Evolutionary conservation across 2,329 filamentous ascomycete species (phyloP), one percentile per base, ranked within the genome.

Genomic region (Alternaria ethzedia): DNA sequence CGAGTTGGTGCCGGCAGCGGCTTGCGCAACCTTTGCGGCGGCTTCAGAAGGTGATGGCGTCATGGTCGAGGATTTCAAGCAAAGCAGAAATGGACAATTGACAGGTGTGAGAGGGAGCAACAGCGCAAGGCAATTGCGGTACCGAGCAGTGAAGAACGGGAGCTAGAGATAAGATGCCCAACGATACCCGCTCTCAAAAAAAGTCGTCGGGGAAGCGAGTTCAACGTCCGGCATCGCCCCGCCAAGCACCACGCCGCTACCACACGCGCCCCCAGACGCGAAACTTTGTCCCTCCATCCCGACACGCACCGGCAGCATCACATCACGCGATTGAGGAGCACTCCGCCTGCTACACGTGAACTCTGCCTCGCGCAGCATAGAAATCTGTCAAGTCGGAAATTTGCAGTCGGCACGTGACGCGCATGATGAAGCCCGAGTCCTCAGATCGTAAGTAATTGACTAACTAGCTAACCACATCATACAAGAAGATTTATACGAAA

Each of bases 41-140:
- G 68, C 74, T 50, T 77, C 75, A 12, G 71, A 72, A 44, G 71
- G 57, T 56, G 75, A 72, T 26, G 76, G 76, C 36, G 74, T 68
- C 75, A 78, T 78, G 21, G 47, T 66, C n/a, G 46, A 49, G 21
- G 5, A 52, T 12, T 46, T 46, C 46, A 15, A 41, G 21, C 41
- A 36, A 17, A 23, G 28, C 15, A 28, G 26, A 20, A 44, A 52
- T 36, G 13, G 45, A 44, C 17, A 52, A 47, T 32, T 43, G 26
- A 54, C 21, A 43, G 36, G 44, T 32, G 54, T 30, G 51, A 64
- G 54, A 52, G 57, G 56, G 56, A 63, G 43, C 57, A 54, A 59
- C 59, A 63, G 59, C 62, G 45, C 65, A 67, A 44, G 49, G 65
- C 58, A 59, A 67, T 63, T 63, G 65, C 59, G 59, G 17, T 57